Evolutionary conservation across 257 asterid genomes (phyloP).

Genomic region (Nicotiana knightiana): DNA sequence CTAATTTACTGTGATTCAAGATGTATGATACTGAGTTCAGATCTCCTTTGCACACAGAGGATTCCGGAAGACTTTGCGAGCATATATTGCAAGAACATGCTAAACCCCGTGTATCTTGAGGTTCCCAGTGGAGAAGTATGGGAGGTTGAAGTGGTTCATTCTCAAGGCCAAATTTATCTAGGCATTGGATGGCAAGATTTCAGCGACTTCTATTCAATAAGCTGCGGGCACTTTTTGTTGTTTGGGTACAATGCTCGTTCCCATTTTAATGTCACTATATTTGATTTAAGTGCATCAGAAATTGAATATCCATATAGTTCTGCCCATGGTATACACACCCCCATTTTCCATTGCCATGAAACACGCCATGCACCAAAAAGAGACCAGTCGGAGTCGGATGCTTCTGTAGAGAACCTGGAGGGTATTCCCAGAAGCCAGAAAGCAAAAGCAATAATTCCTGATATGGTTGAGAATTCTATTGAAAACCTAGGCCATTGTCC

Average conservation of each 20-base stretch:
- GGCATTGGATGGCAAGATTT: not conserved
- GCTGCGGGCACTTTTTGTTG: not conserved
- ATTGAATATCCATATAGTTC: not conserved
- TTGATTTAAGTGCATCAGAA: not conserved
- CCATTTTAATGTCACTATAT: not conserved
- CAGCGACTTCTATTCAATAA: not conserved
- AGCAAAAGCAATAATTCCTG: too few relatives aligned
- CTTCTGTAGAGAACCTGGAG: too few relatives aligned
- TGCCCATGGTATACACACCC: too few relatives aligned
- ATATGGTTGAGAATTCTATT: too few relatives aligned
- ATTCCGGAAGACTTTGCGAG: not conserved
- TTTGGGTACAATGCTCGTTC: not conserved
- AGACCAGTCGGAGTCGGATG: too few relatives aligned
- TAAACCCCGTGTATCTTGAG: not conserved
- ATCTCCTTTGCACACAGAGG: not conserved
- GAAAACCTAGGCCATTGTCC: too few relatives aligned
- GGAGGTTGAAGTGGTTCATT: slow-evolving; percentile 2
- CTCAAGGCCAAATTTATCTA: not conserved
- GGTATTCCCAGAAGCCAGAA: too few relatives aligned
- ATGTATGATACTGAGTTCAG: too few relatives aligned
- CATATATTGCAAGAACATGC: not conserved
- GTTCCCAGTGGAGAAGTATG: not conserved
- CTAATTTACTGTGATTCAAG: too few relatives aligned
- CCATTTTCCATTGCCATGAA: too few relatives aligned
- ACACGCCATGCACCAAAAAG: too few relatives aligned